These are phyloP conservation scores for Trebouxia gelatinosa DNA, from an alignment of 163 green algal genomes.

Conservation along the genomic window DNA sequence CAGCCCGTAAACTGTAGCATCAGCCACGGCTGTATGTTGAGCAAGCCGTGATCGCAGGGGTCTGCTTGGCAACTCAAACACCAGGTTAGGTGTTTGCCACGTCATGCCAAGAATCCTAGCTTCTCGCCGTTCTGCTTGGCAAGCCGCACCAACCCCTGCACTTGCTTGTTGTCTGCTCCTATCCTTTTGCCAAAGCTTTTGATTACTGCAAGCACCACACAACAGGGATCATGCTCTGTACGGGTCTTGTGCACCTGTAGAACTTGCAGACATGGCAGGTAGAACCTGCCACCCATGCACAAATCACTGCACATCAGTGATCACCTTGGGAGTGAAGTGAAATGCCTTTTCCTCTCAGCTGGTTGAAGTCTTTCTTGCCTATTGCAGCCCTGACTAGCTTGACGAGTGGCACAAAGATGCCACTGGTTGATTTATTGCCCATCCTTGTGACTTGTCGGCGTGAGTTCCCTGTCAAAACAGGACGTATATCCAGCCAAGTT, in stretches of 20 bases:
- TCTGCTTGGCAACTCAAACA: no score
- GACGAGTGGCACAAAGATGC: conserved; percentile 91
- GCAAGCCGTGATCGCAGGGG: no score
- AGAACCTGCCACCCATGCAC: neutral
- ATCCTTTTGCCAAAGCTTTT: conserved; percentile 92
- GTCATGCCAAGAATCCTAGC: conserved; percentile 93
- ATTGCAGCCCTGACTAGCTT: conserved; percentile 73
- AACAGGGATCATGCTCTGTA: neutral
- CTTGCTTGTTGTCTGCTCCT: conserved; percentile 86
- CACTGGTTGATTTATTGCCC: conserved; percentile 77
- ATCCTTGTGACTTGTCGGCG: conserved; percentile 37
- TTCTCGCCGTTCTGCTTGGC: conserved; percentile 98
- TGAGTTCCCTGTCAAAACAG: neutral
- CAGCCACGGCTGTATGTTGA: no score
- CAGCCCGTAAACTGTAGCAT: no score
- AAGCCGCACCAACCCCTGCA: conserved; percentile 91
- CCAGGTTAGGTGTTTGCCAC: no score
- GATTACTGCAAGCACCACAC: conserved; percentile 76
- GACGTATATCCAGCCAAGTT: neutral
- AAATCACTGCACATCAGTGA: neutral
- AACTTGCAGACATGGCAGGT: neutral
- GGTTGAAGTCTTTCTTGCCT: conserved; percentile 95
- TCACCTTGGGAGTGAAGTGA: conserved; percentile 94
- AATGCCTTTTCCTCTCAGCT: conserved; percentile 95
- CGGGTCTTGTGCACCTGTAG: neutral